phyloP scores from a whole-genome alignment of 306 rosid genomes.

The Elaeagnus macrophylla region DNA sequence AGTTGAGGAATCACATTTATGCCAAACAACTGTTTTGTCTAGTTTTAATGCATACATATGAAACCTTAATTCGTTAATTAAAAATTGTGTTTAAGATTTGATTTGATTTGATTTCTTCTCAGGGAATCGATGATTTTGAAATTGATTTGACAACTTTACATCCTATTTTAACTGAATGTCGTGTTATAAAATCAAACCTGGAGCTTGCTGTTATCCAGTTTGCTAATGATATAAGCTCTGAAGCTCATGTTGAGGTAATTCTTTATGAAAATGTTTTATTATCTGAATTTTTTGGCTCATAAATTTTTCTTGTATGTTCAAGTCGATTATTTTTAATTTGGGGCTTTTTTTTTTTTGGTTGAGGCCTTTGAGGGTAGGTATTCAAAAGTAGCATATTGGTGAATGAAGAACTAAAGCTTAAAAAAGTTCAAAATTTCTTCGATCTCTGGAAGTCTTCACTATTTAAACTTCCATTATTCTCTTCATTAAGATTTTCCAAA shows the following conservation, averaged over 20 bases:
- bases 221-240: slow-evolving; percentile 90
- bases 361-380: too few relatives aligned
- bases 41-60: neutral
- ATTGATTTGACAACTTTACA: slow-evolving; percentile 61
- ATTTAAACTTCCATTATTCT: neutral
- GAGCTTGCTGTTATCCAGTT: slow-evolving; percentile 76
- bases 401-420: too few relatives aligned
- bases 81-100: neutral
- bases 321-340: too few relatives aligned
- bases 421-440: too few relatives aligned
- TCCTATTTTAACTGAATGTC: slow-evolving; percentile 83
- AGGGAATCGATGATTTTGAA: slow-evolving; percentile 66
- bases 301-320: neutral
- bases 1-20: slow-evolving; percentile 3
- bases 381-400: too few relatives aligned
- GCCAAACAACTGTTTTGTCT: neutral
- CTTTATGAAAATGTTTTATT: slow-evolving; percentile 5
- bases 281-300: too few relatives aligned
- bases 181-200: slow-evolving; percentile 74
- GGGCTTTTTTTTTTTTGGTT: too few relatives aligned
- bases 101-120: slow-evolving; percentile 10
- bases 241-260: slow-evolving; percentile 82
- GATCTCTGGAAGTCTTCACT: neutral
- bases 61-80: neutral
- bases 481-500: neutral